A percentile compares a stretch with the other conserved stretches of the same genome.
Conservation (phyloP, 495 filamentous ascomycete genomes). For the Penicillium soppii region DNA sequence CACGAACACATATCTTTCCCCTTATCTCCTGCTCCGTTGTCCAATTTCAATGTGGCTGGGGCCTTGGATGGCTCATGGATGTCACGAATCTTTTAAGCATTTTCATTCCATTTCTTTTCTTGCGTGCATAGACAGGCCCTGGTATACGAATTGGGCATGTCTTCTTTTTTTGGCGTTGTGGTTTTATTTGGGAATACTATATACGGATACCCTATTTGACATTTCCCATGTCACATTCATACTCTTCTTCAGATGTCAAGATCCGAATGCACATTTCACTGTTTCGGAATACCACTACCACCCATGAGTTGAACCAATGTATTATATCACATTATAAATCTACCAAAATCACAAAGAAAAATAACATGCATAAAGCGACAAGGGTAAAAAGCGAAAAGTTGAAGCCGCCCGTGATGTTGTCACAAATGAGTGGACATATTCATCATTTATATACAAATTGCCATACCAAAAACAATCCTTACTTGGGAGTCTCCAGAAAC, state of each 20-base stretch:
- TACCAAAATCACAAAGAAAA: neutral
- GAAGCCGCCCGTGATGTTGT: neutral
- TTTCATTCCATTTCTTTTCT: neutral
- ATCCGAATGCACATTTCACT: no score
- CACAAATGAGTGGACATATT: neutral
- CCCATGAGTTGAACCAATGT: neutral
- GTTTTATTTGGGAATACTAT: neutral
- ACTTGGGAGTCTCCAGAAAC: neutral
- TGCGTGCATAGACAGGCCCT: neutral
- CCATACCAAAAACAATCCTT: neutral
- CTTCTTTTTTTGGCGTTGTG: neutral
- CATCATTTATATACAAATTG: neutral
- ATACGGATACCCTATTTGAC: conserved; percentile 3
- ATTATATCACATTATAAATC: neutral
- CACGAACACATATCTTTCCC: neutral
- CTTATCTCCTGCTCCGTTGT: neutral
- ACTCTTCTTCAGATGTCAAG: neutral
- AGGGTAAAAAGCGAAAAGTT: conserved; percentile 5
- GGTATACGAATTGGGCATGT: neutral
- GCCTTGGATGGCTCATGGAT: neutral
- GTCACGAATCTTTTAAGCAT: conserved; percentile 3
- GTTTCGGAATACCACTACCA: no score
- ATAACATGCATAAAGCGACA: neutral
- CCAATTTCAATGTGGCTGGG: neutral
- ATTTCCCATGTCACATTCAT: neutral